Percentiles rank a stretch among this genome's conserved stretches.
phyloP scores from a whole-genome alignment of 2,329 filamentous ascomycete genomes.

The Cercospora zeae-maydis region DNA sequence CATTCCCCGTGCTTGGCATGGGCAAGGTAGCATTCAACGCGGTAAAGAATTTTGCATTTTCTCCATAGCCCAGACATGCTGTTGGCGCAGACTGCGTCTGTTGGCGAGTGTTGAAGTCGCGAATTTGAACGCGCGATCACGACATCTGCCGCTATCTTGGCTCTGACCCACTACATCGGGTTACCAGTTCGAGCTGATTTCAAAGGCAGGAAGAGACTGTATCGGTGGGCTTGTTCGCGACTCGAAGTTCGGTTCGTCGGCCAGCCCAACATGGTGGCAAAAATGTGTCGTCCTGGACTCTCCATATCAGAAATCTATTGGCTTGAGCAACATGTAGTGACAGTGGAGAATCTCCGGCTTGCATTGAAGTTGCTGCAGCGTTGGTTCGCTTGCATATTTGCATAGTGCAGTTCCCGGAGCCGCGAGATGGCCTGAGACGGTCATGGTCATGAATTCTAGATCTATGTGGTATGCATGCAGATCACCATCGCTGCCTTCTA shows the following conservation, averaged over 20 bases:
- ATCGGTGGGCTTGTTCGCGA: not conserved
- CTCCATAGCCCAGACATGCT: not conserved
- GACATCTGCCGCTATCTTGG: constrained; percentile 10
- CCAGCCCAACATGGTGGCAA: not conserved
- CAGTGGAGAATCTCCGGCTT: not conserved
- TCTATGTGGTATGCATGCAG: not conserved
- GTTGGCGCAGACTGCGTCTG: not conserved
- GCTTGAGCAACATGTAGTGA: not conserved
- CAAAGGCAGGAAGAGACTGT: not conserved
- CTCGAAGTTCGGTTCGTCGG: not conserved
- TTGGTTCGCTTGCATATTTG: not conserved
- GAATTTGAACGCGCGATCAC: constrained; percentile 10
- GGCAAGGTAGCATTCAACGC: constrained; percentile 10
- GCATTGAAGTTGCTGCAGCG: not conserved
- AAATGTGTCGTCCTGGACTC: not conserved
- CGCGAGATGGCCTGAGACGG: not conserved
- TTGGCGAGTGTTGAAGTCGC: constrained; percentile 13
- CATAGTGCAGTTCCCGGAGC: not conserved
- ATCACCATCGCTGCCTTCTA: not conserved
- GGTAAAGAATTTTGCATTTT: constrained; percentile 3
- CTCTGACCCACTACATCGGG: not conserved
- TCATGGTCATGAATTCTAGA: not conserved
- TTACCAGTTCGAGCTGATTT: not conserved
- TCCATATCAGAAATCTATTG: not conserved
- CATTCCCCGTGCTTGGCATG: not conserved